A percentile compares a stretch with the other conserved stretches of the same genome.
phyloP scores from a whole-genome alignment of 192 early-diverging fungal genomes.

The Diversispora epigaea region DNA sequence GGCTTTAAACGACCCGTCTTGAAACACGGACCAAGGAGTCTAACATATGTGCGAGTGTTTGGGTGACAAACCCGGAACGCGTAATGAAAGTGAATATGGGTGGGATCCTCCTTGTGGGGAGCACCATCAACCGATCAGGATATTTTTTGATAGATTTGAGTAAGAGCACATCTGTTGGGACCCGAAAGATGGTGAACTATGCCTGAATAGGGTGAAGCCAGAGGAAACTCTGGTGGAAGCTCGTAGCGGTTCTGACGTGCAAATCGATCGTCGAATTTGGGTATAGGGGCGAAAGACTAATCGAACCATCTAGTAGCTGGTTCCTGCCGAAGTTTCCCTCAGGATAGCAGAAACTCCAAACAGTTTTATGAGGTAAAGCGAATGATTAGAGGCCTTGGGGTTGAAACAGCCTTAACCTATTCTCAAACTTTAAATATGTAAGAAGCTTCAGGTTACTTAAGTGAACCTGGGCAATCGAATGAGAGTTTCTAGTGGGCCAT shows the following conservation, averaged over 20 bases:
- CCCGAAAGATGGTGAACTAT: no score
- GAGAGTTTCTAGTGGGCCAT: conserved; percentile 85
- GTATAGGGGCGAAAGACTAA: conserved; percentile 81
- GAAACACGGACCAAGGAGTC: no score
- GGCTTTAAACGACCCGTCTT: no score
- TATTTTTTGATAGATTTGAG: no score
- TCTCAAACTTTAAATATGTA: conserved; percentile 86
- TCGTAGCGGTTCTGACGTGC: conserved; percentile 74
- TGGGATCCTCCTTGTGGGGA: no score
- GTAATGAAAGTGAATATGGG: no score
- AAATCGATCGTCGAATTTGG: conserved; percentile 78
- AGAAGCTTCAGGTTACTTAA: conserved; percentile 66
- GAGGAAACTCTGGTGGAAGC: no score
- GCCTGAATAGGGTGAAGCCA: no score
- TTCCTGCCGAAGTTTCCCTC: conserved; percentile 83
- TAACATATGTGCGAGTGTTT: no score
- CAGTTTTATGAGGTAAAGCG: conserved; percentile 72
- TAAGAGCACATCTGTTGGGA: no score
- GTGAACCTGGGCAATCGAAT: conserved; percentile 66
- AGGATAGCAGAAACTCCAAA: conserved; percentile 72
- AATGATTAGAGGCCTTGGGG: conserved; percentile 87
- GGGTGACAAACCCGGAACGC: no score
- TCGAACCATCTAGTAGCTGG: conserved; percentile 85
- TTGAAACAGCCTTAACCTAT: conserved; percentile 80
- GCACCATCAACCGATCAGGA: no score